Percentiles rank a stretch among this genome's conserved stretches.
Evolutionary conservation across 2,329 filamentous ascomycete species (phyloP).

Genomic region (Talaromyces albobiverticillius): DNA sequence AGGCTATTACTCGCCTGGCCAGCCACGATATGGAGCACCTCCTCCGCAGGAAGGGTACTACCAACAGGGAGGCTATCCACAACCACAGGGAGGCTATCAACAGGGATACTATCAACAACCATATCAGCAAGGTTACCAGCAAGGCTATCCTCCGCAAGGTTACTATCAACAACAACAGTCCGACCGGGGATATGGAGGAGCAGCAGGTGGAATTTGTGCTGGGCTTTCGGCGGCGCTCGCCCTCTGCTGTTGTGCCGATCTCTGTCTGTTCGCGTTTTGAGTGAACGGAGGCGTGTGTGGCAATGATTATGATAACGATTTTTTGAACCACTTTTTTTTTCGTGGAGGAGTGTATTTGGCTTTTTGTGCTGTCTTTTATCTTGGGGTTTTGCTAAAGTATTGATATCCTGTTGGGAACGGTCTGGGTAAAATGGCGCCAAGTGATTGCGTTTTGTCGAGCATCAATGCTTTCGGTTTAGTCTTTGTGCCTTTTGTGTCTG

Average conservation of each 20-base stretch:
- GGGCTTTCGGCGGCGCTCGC: slow-evolving; percentile 47
- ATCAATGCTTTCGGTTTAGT: neutral
- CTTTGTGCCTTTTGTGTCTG: too few relatives aligned
- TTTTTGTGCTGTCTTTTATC: slow-evolving; percentile 29
- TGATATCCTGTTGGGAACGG: slow-evolving; percentile 3
- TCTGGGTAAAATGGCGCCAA: neutral
- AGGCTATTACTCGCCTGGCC: slow-evolving; percentile 36
- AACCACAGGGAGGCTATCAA: slow-evolving; percentile 22
- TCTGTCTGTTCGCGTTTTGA: slow-evolving; percentile 24
- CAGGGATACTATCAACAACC: slow-evolving; percentile 15
- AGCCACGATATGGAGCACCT: slow-evolving; percentile 27
- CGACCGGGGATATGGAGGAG: slow-evolving; percentile 13
- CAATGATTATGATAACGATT: neutral
- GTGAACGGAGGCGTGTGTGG: too few relatives aligned
- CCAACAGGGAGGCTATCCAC: slow-evolving; percentile 35
- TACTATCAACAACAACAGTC: slow-evolving; percentile 17
- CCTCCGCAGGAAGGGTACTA: slow-evolving; percentile 32
- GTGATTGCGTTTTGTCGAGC: neutral
- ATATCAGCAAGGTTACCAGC: slow-evolving; percentile 17
- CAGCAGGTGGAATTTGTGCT: slow-evolving; percentile 41
- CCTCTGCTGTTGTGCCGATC: slow-evolving; percentile 45
- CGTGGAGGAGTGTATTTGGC: neutral
- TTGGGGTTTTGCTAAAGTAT: slow-evolving; percentile 20
- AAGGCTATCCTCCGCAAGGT: slow-evolving; percentile 22
- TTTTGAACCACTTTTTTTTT: neutral